phyloP scores from a whole-genome alignment of 495 filamentous ascomycete species.

The Talaromyces liani region DNA sequence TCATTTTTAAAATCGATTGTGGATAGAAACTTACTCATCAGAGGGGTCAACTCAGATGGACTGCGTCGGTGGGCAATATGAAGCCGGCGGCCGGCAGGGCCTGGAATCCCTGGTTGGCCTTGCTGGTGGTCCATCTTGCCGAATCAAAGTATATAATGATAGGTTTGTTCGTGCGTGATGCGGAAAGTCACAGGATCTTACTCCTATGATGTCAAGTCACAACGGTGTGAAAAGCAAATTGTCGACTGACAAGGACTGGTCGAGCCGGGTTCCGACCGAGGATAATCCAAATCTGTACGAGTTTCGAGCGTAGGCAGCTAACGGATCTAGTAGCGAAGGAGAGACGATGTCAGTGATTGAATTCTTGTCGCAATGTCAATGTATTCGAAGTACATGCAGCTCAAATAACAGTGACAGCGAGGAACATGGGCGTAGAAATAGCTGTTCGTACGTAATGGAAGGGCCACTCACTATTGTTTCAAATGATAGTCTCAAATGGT shows the following conservation, averaged over 20 bases:
- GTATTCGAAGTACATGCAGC: not conserved
- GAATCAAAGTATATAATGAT: slow-evolving; percentile 12
- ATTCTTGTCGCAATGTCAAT: not conserved
- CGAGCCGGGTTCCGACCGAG: slow-evolving; percentile 1
- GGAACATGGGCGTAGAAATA: not conserved
- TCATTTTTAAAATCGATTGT: not conserved
- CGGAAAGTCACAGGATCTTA: not conserved
- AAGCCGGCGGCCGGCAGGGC: slow-evolving; percentile 80
- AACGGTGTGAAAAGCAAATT: not conserved
- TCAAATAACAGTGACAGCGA: not conserved
- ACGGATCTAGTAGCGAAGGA: not conserved
- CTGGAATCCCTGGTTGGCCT: slow-evolving; percentile 66
- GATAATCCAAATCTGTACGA: not conserved
- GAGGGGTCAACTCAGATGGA: slow-evolving; percentile 92
- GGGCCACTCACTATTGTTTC: not conserved
- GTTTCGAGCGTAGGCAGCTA: not conserved
- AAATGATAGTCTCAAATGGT: slow-evolving; percentile 1
- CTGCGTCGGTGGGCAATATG: slow-evolving; percentile 97
- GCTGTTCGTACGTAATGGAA: not conserved
- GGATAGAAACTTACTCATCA: slow-evolving; percentile 83
- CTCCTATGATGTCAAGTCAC: not conserved
- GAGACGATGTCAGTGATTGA: not conserved
- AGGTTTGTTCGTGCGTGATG: not conserved
- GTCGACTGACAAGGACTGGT: not conserved
- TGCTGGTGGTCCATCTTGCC: slow-evolving; percentile 80